Base-by-base conservation (phyloP, 176 grass and related monocot species). In the Zea luxurians region DNA sequence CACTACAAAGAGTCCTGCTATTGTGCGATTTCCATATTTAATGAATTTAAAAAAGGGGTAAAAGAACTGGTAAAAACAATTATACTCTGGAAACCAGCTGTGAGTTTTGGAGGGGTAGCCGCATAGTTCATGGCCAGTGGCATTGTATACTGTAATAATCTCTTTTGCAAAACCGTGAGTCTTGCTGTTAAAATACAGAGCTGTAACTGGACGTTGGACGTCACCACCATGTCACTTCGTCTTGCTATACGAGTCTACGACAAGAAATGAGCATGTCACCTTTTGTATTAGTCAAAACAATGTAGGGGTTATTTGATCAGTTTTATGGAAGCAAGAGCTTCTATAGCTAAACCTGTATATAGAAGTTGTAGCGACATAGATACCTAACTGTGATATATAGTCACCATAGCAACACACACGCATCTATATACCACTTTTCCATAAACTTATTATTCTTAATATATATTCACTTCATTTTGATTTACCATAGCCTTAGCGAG, bases 21-120 rank as follows among this genome's bases (percentile, higher is more conserved):
- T 48, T 53, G 8, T 82, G 46, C 17, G 15, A 7, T 83, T 78
- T 74, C 49, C 68, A 64, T 54, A 1, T 76, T 70, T 4, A 62
- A 82, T n/a, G n/a, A n/a, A 43, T 3, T 5, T 61, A 42, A 69
- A 69, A 64, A 13, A 13, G 27, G n/a, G n/a, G n/a, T n/a, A 40
- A 63, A 18, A 16, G 41, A 65, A 46, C 4, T 76, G 17, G 49
- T 37, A n/a, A 70, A 11, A 78, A 68, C 17, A n/a, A 61, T 13
- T 66, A 86, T 92, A 97, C 95, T 87, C 91, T 70, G 91, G 87
- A 88, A 97, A 97, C 91, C 80, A 97, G 80, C 91, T 97, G 84
- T 94, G 75, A 77, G 81, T 83, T 83, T 88, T 85, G 48, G 74
- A 84, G 52, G 91, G 87, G 34, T 7, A 2, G 37, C 91, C 89